Base-by-base conservation (phyloP, 2,329 filamentous ascomycete species). In the Chrysoporthe austroafricana region DNA sequence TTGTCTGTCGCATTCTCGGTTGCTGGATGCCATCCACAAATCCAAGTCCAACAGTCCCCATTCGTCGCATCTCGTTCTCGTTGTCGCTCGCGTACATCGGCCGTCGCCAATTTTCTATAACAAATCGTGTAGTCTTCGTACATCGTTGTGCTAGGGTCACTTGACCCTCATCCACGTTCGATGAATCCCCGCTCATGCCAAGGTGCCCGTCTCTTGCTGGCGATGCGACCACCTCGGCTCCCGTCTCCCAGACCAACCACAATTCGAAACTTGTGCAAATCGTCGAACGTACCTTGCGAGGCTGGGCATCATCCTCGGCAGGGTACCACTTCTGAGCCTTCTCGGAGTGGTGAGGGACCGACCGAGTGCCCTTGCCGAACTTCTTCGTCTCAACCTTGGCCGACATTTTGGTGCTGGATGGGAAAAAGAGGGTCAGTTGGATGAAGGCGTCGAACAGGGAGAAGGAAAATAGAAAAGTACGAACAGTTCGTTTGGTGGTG, bases 251-350 rank as follows among this genome's bases (percentile, higher is more conserved):
- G 26, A 11, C 32, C 13, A 13, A 42, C 16, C 34, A 50, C 54
- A 54, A 43, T 57, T 50, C 50, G 46, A 70, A 70, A 68, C 67
- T 69, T 70, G 72, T 74, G 71, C 68, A 75, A 11, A 56, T 72
- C 72, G 71, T 67, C 70, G 64, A 78, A 92, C 94, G 88, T 89
- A 99, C 96, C 92, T 96, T 95, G 90, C 94, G 97, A 79, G 90
- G 88, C 85, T 91, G 86, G 82, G 88, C 81, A 81, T 95, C 92
- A 84, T 97, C 95, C 84, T 96, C 92, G 81, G 93, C 92, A 83
- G 94, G 93, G 87, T 99, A 99, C 93, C 95, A 99, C 88, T 97
- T 98, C 88, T 92, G 90, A 79, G 95, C 95, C 92, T 96, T 97
- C 85, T 97, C 90, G 81, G 88, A 87, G 84, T 87, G 83, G 84